A percentile compares a stretch with the other conserved stretches of the same genome.
Evolutionary conservation across 2,329 filamentous ascomycete species (phyloP).

Genomic region (Ceratocystis cacaofunesta): DNA sequence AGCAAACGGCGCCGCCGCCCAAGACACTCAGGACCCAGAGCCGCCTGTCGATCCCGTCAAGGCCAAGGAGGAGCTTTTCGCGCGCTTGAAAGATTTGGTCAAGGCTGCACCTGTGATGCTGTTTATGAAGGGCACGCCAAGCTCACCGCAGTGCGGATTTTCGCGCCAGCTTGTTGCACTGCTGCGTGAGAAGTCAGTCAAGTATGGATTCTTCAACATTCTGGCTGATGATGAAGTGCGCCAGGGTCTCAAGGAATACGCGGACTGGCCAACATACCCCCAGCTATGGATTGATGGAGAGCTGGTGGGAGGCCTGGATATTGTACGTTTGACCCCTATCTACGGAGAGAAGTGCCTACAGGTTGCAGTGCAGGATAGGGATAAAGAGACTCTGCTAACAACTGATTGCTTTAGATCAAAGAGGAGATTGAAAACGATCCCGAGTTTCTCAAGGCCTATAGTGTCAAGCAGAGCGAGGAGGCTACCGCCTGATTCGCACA

Average conservation of each 20-base stretch:
- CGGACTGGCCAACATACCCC: constrained; percentile 97
- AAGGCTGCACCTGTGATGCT: constrained; percentile 96
- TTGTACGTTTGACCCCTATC: constrained; percentile 45
- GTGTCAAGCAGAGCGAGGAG: constrained; percentile 33
- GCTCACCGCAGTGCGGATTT: constrained; percentile 79
- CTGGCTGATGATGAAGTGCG: constrained; percentile 92
- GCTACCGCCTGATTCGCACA: constrained; percentile 19
- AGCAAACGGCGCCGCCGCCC: constrained; percentile 17
- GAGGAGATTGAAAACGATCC: constrained; percentile 77
- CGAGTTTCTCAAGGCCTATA: constrained; percentile 67
- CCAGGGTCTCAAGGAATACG: constrained; percentile 89
- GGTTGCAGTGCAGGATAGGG: too few species aligned
- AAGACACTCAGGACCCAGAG: constrained; percentile 18
- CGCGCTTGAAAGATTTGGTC: constrained; percentile 67
- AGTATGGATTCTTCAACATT: constrained; percentile 99
- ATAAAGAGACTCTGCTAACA: constrained; percentile 1
- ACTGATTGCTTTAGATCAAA: constrained; percentile 51
- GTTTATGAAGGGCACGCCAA: constrained; percentile 72
- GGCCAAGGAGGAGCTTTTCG: constrained; percentile 71
- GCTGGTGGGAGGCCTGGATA: constrained; percentile 84
- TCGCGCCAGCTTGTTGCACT: constrained; percentile 78
- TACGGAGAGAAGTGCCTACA: too few species aligned
- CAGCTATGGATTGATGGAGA: constrained; percentile 88
- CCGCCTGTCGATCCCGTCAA: constrained; percentile 35
- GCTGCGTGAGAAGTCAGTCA: constrained; percentile 74